These are phyloP conservation scores for Umbilicus rupestris DNA, from an alignment of 164 flowering plant species.

Conservation along the genomic window DNA sequence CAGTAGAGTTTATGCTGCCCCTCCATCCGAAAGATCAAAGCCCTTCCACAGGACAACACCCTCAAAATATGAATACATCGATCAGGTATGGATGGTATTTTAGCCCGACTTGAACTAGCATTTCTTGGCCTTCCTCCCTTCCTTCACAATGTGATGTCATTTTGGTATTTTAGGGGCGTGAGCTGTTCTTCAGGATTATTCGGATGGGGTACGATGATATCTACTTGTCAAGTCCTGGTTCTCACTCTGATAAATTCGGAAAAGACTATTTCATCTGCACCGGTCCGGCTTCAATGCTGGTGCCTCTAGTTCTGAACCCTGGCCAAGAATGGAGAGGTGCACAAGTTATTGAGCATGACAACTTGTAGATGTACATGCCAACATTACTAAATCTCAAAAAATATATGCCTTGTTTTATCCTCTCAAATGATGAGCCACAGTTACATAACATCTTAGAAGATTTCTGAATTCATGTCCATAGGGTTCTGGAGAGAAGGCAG, in stretches of 20 bases:
- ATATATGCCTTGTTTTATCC: too few species aligned
- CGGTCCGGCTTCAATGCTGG: slow-evolving; percentile 81
- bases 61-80: slow-evolving; percentile 71
- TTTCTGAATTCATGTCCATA: slow-evolving; percentile 22
- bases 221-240: slow-evolving; percentile 53
- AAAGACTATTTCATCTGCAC: slow-evolving; percentile 72
- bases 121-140: neutral
- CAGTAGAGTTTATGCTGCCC: slow-evolving; percentile 73
- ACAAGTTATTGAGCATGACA: slow-evolving; percentile 80
- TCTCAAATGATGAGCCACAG: slow-evolving; percentile 4
- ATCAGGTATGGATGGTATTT: slow-evolving; percentile 92
- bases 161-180: slow-evolving; percentile 46
- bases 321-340: slow-evolving; percentile 89
- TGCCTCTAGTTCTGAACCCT: slow-evolving; percentile 59
- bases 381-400: neutral
- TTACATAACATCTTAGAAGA: slow-evolving; percentile 23
- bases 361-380: slow-evolving; percentile 31
- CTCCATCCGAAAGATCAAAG: slow-evolving; percentile 63
- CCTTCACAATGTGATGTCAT: neutral
- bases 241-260: slow-evolving; percentile 52
- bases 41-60: slow-evolving; percentile 49
- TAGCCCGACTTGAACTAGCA: slow-evolving; percentile 12
- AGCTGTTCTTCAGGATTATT: slow-evolving; percentile 60
- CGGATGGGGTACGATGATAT: slow-evolving; percentile 69
- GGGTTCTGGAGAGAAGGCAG: slow-evolving; percentile 64